Conservation (phyloP, 2,329 filamentous ascomycete species). For the Parafenestella ontariensis region DNA sequence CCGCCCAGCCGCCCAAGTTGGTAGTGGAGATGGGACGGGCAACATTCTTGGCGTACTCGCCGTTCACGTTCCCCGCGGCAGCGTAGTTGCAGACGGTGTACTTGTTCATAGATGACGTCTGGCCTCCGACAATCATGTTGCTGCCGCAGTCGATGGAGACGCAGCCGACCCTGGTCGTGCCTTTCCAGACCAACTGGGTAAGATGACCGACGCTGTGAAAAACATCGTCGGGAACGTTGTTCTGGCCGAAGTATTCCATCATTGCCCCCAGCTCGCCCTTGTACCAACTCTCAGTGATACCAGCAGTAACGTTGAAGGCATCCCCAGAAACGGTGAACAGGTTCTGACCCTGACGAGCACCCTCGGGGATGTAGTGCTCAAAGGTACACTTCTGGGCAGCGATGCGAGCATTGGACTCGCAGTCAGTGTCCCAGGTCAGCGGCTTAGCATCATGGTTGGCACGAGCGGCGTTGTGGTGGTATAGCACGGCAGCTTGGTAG, state of each 20-base stretch:
- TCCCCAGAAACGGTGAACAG: slow-evolving; percentile 72
- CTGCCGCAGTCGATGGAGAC: slow-evolving; percentile 40
- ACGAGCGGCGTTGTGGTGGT: slow-evolving; percentile 88
- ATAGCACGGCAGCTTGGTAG: slow-evolving; percentile 53
- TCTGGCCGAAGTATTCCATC: slow-evolving; percentile 64
- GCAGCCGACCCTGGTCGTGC: slow-evolving; percentile 47
- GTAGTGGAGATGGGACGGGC: slow-evolving; percentile 42
- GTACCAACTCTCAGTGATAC: slow-evolving; percentile 88
- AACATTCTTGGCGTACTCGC: slow-evolving; percentile 63
- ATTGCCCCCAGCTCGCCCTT: slow-evolving; percentile 74
- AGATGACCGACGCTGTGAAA: slow-evolving; percentile 45
- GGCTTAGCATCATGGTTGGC: slow-evolving; percentile 75
- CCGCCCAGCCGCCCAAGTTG: slow-evolving; percentile 34
- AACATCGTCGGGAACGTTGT: slow-evolving; percentile 58
- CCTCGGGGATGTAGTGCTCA: slow-evolving; percentile 59
- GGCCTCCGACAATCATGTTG: slow-evolving; percentile 31
- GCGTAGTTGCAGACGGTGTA: slow-evolving; percentile 88
- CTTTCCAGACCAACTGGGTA: slow-evolving; percentile 50
- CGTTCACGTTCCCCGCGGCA: slow-evolving; percentile 66
- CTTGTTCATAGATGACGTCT: slow-evolving; percentile 32
- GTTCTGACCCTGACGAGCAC: slow-evolving; percentile 83
- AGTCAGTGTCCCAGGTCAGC: slow-evolving; percentile 73
- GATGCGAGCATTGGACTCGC: slow-evolving; percentile 60
- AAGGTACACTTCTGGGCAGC: slow-evolving; percentile 81
- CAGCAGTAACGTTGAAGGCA: slow-evolving; percentile 65